Evolutionary conservation across 345 rosid genomes (phyloP).

Genomic region (Cardamine occulta): DNA sequence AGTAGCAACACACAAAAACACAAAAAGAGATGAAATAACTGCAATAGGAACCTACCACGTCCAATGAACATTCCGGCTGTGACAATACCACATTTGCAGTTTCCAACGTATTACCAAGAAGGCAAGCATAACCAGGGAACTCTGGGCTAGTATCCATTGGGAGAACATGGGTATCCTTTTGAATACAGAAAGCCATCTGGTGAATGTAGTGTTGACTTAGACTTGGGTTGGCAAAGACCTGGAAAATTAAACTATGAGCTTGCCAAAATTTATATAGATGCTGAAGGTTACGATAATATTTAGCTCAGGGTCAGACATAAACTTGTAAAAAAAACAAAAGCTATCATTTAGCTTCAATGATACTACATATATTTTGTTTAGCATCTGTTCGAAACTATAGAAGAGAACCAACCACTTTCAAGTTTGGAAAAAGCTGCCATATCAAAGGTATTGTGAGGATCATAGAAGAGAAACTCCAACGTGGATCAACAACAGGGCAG

Average conservation of each 20-base stretch:
- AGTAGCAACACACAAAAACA: constrained; percentile 8
- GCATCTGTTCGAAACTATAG: constrained; percentile 6
- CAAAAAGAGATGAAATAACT: background rate
- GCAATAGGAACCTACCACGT: constrained; percentile 59
- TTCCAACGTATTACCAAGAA: constrained; percentile 89
- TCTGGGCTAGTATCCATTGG: constrained; percentile 64
- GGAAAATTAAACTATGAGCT: constrained; percentile 41
- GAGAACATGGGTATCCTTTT: constrained; percentile 60
- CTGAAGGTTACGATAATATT: constrained; percentile 5
- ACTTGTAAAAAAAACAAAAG: constrained; percentile 1
- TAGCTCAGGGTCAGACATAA: constrained; percentile 25
- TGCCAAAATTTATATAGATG: constrained; percentile 30
- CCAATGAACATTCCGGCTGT: constrained; percentile 79
- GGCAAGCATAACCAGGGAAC: constrained; percentile 84
- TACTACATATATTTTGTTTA: constrained; percentile 5
- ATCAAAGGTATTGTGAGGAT: constrained; percentile 87
- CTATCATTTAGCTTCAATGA: constrained; percentile 9
- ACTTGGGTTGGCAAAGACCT: constrained; percentile 74
- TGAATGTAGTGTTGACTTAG: constrained; percentile 72
- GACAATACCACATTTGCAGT: constrained; percentile 76
- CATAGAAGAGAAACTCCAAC: constrained; percentile 76
- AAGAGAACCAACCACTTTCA: constrained; percentile 65
- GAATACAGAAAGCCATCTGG: constrained; percentile 73
- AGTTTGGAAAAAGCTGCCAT: constrained; percentile 77
- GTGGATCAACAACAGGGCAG: constrained; percentile 70